Evolutionary conservation across 441 rosid genomes (phyloP), one percentile per base, ranked within the genome.

Genomic region (Gossypium aridum): DNA sequence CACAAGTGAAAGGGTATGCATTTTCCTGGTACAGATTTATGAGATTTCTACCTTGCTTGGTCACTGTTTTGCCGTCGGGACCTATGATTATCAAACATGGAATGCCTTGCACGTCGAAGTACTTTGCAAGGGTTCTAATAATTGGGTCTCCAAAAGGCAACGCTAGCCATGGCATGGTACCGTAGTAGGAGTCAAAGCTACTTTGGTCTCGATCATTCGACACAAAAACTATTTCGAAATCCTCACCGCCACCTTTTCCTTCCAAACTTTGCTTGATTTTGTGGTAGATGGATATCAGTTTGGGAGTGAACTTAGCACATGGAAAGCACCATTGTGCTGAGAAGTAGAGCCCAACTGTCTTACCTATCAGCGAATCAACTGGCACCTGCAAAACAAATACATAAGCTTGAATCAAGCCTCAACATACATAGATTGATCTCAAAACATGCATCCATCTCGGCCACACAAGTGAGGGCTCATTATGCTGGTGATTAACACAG

Each of bases 291-390:
- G 89, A 76, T 37, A 77, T 57, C 22, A 89, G 81, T 76, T 83
- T 89, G 26, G 87, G 85, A 67, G 85, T 80, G 80, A 89, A 89
- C 51, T 84, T 85, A 47, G 13, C 72, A 7, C 88, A 83, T 12
- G 91, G 93, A 20, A 80, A 66, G 71, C 93, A 83, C 93, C 93
- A 87, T 19, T 85, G 80, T 1, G 88, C 87, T 0, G 91, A 87
- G 83, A 89, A 89, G 74, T 82, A 86, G 7, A 89, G 81, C 19
- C 91, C 91, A 17, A 87, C 49, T 3, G 89, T 86, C 82, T 83
- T 86, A 6, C 90, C 90, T 6, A 78, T 78, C 74, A 89, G 65
- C 1, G 84, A 83, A 34, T 82, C 75, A 69, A 89, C 76, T 0
- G 85, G 63, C 16, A 86, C 86, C 93, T 89, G 82, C 83, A 71